Base-by-base conservation (phyloP, 768 basidiomycete species). In the Tephrocybe sp. region DNA sequence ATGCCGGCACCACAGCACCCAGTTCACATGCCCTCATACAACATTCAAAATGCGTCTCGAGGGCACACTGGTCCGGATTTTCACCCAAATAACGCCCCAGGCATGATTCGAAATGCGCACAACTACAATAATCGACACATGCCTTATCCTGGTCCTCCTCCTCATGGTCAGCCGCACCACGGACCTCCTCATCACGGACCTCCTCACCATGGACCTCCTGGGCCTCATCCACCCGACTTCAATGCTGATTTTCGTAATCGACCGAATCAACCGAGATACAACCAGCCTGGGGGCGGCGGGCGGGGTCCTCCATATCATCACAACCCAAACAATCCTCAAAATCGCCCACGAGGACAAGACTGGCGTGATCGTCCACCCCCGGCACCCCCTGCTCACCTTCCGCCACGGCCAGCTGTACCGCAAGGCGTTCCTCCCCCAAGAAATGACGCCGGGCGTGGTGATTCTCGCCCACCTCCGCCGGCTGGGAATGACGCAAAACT, bases 61-160 rank as follows among this genome's bases (percentile, higher is more conserved):
- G 33, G 29, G 53, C 25, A 54, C 48, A 29, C 65, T 65, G 37
- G 69, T 71, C 6, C 58, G 58, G n/a, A 53, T 11, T 50, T 50
- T 33, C 29, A 46, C 21, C 38, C n/a, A n/a, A 6, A 23, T 40
- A 21, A 21, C 2, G 41, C 23, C n/a, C 40, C 10, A 42, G 12
- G 21, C 51, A 46, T 11, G 38, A 51, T 23, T 37, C 25, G 7
- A 36, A 25, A 38, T n/a, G n/a, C n/a, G 8, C 8, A 18, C 37
- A 18, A 38, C 18, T 27, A 50, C 31, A 25, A 52, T 30, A 48
- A 49, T 23, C 48, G 51, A 3, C 40, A 43, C n/a, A 36, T 52
- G 36, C 66, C 73, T 13, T 80, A 80, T 59, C 79, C 79, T 16
- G 78, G 78, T 0, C 78, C 77, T 1, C 79, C 77, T 43, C 68